A percentile compares a stretch with the other conserved stretches of the same genome.
phyloP scores from a whole-genome alignment of 1,139 yeast species.

The Magnusiomyces sp. region DNA sequence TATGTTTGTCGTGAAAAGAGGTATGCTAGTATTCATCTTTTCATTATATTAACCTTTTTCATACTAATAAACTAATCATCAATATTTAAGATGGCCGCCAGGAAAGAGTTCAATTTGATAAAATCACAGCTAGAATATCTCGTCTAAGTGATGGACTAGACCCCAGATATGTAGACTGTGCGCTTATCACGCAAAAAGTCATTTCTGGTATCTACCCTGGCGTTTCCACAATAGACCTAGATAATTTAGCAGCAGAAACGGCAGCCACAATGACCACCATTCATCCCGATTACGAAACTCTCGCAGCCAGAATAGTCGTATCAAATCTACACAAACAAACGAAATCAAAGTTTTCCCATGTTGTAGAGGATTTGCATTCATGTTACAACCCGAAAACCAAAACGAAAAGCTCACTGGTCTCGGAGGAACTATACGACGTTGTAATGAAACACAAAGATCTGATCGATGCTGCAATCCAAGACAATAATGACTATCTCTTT shows the following conservation, averaged over 20 bases:
- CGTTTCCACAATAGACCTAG: conserved; percentile 87
- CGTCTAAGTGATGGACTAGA: conserved; percentile 78
- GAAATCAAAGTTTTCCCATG: conserved; percentile 78
- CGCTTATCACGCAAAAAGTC: conserved; percentile 79
- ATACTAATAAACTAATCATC: conserved; percentile 10
- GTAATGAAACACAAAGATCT: conserved; percentile 60
- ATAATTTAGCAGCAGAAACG: conserved; percentile 91
- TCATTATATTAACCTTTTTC: background rate
- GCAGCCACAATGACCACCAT: conserved; percentile 95
- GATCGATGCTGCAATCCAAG: conserved; percentile 71
- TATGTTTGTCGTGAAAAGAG: background rate
- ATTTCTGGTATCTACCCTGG: conserved; percentile 92
- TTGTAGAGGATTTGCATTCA: conserved; percentile 58
- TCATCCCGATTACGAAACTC: conserved; percentile 90
- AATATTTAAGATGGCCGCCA: conserved; percentile 51
- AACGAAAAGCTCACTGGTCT: conserved; percentile 71
- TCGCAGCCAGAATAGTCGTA: conserved; percentile 93
- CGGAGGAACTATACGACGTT: conserved; percentile 57
- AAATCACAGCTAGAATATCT: conserved; percentile 56
- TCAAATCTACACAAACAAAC: conserved; percentile 91
- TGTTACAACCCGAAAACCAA: conserved; percentile 75
- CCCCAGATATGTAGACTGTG: conserved; percentile 77
- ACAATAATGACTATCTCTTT: conserved; percentile 75
- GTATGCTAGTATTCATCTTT: background rate
- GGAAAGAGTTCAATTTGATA: conserved; percentile 79